These are phyloP conservation scores for Collybia sordida DNA, from an alignment of 768 basidiomycete genomes.

Conservation along the genomic window DNA sequence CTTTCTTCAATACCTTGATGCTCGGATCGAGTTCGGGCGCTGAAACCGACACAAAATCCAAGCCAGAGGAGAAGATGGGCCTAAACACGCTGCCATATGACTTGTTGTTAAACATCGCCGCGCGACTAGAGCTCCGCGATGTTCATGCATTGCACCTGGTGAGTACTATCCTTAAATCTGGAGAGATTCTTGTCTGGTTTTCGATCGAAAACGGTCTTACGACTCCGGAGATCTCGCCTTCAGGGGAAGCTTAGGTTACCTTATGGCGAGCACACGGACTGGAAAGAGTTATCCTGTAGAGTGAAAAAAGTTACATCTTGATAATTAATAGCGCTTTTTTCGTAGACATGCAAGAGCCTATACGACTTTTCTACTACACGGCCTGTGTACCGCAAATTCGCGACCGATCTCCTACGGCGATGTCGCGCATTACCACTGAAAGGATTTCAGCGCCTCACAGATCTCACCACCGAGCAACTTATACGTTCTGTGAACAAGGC, in stretches of 20 bases:
- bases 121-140: constrained; percentile 59
- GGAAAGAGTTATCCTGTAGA: too few species aligned
- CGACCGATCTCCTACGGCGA: constrained; percentile 57
- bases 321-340: constrained; percentile 7
- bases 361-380: constrained; percentile 62
- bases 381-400: constrained; percentile 67
- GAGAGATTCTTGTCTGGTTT: not conserved
- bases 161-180: constrained; percentile 26
- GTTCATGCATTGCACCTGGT: constrained; percentile 62
- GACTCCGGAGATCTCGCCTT: not conserved
- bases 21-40: not conserved
- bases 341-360: constrained; percentile 62
- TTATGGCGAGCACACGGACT: too few species aligned
- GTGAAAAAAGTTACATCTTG: not conserved
- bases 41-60: not conserved
- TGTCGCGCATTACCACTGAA: constrained; percentile 69
- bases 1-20: not conserved
- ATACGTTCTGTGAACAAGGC: constrained; percentile 66
- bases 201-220: not conserved
- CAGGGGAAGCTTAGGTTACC: not conserved
- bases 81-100: constrained; percentile 62
- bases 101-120: constrained; percentile 65
- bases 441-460: constrained; percentile 67
- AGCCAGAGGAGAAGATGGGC: not conserved
- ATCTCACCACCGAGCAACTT: constrained; percentile 62